phyloP scores from a whole-genome alignment of 805 yeast genomes.

The Crinitomyces ghanaensis region DNA sequence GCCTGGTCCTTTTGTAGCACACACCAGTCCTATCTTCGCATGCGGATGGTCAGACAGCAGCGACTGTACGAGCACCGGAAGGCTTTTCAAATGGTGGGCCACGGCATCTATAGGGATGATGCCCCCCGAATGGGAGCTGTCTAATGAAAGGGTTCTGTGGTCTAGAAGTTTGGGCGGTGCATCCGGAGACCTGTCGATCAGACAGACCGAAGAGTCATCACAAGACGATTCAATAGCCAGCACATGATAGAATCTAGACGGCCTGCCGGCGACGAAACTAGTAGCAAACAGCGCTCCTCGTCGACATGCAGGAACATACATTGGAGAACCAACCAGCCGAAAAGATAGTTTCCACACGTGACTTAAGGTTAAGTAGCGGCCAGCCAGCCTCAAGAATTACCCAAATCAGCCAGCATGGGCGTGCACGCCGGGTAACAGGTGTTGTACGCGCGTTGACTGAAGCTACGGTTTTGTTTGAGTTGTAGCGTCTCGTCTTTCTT shows the following conservation, averaged over 20 bases:
- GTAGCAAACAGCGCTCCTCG: too few relatives aligned
- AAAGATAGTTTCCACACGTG: too few relatives aligned
- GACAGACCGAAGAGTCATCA: slow-evolving; percentile 87
- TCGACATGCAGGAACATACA: too few relatives aligned
- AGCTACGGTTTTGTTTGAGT: too few relatives aligned
- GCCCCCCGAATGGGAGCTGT: slow-evolving; percentile 64
- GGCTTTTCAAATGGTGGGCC: slow-evolving; percentile 53
- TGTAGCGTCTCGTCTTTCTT: too few relatives aligned
- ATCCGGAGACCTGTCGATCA: slow-evolving; percentile 40
- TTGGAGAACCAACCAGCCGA: too few relatives aligned
- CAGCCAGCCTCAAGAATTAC: too few relatives aligned
- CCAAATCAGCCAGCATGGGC: too few relatives aligned
- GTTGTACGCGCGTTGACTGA: too few relatives aligned
- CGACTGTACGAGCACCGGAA: slow-evolving; percentile 41
- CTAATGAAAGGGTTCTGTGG: slow-evolving; percentile 53
- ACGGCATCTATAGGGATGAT: slow-evolving; percentile 80
- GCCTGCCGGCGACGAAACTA: too few relatives aligned
- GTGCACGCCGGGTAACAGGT: too few relatives aligned
- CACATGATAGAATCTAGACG: slow-evolving; percentile 32
- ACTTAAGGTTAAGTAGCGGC: too few relatives aligned
- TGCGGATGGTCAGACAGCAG: slow-evolving; percentile 28
- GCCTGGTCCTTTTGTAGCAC: slow-evolving; percentile 95
- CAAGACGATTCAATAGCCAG: slow-evolving; percentile 89
- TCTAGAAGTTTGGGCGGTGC: slow-evolving; percentile 40
- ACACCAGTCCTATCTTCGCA: slow-evolving; percentile 47